Percentiles rank a stretch among this genome's conserved stretches.
phyloP scores from a whole-genome alignment of 108 stramenopile species.

The Fistulifera pelliculosa region DNA sequence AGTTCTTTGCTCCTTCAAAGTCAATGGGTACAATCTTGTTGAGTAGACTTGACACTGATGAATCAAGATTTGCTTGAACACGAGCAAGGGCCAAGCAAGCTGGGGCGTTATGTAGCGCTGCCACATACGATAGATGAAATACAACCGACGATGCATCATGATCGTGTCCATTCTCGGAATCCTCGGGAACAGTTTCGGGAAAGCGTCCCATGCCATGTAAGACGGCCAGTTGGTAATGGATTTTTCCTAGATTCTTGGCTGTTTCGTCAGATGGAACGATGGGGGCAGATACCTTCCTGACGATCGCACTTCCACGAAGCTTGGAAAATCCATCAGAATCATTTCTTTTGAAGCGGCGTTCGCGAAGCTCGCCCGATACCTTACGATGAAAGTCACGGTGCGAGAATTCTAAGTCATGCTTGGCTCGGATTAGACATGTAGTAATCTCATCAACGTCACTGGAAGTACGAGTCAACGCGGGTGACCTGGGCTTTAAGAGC shows the following conservation, averaged over 20 bases:
- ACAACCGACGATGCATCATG: conserved; percentile 63
- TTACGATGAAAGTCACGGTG: conserved; percentile 33
- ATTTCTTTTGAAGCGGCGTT: conserved; percentile 8
- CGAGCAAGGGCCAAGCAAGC: conserved; percentile 63
- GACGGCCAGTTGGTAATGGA: conserved; percentile 66
- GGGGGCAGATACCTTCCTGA: conserved; percentile 22
- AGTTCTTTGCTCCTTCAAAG: conserved; percentile 57
- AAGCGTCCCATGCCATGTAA: conserved; percentile 61
- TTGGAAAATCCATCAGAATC: neutral
- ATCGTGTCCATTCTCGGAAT: conserved; percentile 3
- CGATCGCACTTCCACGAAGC: conserved; percentile 15
- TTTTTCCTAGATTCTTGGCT: conserved; percentile 46
- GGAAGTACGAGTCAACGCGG: conserved; percentile 14
- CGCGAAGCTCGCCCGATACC: conserved; percentile 45
- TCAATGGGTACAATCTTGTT: conserved; percentile 45
- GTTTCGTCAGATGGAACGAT: conserved; percentile 48
- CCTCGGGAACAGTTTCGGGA: conserved; percentile 40
- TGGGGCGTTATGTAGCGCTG: conserved; percentile 34
- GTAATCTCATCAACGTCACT: conserved; percentile 58
- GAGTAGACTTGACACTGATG: conserved; percentile 39
- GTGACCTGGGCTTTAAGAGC: neutral
- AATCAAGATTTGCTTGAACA: conserved; percentile 45
- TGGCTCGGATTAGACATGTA: conserved; percentile 33
- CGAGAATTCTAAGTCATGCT: conserved; percentile 40
- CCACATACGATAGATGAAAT: conserved; percentile 61